These are phyloP conservation scores for Gracilaria gracilis DNA, from an alignment of 23 red algal species.

Conservation along the genomic window DNA sequence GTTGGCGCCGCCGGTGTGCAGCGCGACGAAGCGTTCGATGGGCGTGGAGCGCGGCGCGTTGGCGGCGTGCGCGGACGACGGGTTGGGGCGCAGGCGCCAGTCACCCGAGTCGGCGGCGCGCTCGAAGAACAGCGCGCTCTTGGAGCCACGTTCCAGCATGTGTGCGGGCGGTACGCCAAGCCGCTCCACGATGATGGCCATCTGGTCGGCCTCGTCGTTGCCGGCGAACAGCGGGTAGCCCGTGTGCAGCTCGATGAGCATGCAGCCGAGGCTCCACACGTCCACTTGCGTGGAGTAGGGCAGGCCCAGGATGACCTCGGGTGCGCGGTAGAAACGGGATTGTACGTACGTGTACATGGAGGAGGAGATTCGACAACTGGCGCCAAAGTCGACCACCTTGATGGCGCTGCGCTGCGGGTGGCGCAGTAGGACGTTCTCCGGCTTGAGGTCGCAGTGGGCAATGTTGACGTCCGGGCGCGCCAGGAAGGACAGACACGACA, in stretches of 20 bases:
- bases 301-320: constrained; percentile 93
- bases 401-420: constrained; percentile 89
- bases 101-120: constrained; percentile 1
- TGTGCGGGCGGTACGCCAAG: constrained; percentile 84
- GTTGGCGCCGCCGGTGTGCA: constrained; percentile 38
- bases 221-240: constrained; percentile 96
- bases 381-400: constrained; percentile 98
- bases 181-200: constrained; percentile 90
- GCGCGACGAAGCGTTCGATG: constrained; percentile 47
- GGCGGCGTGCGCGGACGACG: not conserved
- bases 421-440: constrained; percentile 95
- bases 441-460: constrained; percentile 98
- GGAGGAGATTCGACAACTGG: constrained; percentile 73
- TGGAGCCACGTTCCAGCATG: constrained; percentile 76
- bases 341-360: constrained; percentile 94
- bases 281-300: constrained; percentile 88
- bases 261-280: constrained; percentile 98
- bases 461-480: constrained; percentile 77
- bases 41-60: constrained; percentile 35
- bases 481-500: constrained; percentile 85
- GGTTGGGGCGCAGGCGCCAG: constrained; percentile 35
- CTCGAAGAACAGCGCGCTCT: constrained; percentile 77
- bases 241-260: constrained; percentile 93
- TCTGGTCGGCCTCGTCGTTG: constrained; percentile 88
- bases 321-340: constrained; percentile 97